phyloP scores from a whole-genome alignment of 2,329 filamentous ascomycete species.

The Calonectria pseudoreteaudii region DNA sequence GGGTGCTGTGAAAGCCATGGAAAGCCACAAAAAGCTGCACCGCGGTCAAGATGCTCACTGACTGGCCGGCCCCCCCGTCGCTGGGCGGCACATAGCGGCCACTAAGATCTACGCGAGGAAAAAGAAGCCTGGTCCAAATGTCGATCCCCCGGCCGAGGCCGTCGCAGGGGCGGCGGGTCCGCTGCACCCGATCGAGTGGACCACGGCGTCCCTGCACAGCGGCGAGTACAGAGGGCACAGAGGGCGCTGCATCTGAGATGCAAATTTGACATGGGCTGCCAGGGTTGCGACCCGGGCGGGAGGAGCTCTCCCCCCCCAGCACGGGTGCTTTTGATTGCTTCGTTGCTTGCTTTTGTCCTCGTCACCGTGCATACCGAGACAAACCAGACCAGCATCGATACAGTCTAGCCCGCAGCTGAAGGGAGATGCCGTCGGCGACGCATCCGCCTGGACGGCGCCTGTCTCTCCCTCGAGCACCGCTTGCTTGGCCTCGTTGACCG shows the following conservation, averaged over 20 bases:
- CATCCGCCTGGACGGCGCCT: background rate
- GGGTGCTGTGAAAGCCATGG: constrained; percentile 27
- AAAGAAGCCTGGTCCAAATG: constrained; percentile 12
- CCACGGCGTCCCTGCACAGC: constrained; percentile 10
- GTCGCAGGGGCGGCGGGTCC: background rate
- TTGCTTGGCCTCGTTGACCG: background rate
- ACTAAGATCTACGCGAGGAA: constrained; percentile 42
- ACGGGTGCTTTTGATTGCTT: background rate
- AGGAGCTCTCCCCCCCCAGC: background rate
- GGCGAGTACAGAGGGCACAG: background rate
- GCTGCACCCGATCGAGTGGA: constrained; percentile 28
- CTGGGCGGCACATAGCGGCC: constrained; percentile 17
- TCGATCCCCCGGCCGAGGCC: constrained; percentile 18
- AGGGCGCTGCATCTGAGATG: constrained; percentile 12
- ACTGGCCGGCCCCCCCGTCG: constrained; percentile 12
- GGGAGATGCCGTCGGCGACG: constrained; percentile 7
- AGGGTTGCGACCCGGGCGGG: background rate
- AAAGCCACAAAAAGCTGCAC: constrained; percentile 17
- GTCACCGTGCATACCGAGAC: constrained; percentile 24
- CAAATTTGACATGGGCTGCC: constrained; percentile 21
- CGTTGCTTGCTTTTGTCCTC: constrained; percentile 20
- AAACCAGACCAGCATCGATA: background rate
- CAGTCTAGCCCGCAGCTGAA: background rate
- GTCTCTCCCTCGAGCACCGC: background rate
- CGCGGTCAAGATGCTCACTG: constrained; percentile 13